Conservation (phyloP, 495 filamentous ascomycete genomes). For the Tuber melanosporum region DNA sequence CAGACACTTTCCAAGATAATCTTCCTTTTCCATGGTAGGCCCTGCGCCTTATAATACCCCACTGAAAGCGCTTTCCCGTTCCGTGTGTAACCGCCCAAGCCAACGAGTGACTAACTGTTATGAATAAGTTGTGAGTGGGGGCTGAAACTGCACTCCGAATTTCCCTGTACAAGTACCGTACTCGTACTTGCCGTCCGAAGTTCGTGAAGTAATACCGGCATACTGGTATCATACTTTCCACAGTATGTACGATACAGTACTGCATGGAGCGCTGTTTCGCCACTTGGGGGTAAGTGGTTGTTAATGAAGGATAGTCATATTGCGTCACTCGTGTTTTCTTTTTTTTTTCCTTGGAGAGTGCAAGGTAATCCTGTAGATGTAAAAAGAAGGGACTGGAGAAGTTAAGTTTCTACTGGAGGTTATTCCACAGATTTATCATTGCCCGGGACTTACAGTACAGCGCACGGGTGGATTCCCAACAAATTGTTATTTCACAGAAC, state of each 20-base stretch:
- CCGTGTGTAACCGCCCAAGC: neutral
- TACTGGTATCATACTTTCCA: no score
- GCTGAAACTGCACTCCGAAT: neutral
- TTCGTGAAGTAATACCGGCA: neutral
- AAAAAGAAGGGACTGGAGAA: no score
- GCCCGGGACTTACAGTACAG: no score
- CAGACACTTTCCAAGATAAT: neutral
- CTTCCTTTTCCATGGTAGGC: neutral
- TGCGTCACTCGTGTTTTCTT: neutral
- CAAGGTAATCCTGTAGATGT: neutral
- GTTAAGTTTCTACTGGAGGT: no score
- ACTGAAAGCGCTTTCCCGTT: neutral
- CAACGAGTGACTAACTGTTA: neutral
- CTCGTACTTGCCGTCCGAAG: neutral
- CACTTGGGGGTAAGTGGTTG: neutral
- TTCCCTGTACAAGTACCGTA: neutral
- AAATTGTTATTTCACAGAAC: neutral
- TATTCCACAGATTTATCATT: no score
- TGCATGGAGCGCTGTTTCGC: neutral
- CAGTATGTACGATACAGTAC: no score
- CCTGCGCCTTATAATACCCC: neutral
- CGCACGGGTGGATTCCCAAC: no score
- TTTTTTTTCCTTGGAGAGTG: neutral
- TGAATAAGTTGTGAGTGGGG: conserved; percentile 1
- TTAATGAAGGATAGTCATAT: neutral